Evolutionary conservation across 2,329 filamentous ascomycete species (phyloP).

Genomic region (Apiospora aurea): DNA sequence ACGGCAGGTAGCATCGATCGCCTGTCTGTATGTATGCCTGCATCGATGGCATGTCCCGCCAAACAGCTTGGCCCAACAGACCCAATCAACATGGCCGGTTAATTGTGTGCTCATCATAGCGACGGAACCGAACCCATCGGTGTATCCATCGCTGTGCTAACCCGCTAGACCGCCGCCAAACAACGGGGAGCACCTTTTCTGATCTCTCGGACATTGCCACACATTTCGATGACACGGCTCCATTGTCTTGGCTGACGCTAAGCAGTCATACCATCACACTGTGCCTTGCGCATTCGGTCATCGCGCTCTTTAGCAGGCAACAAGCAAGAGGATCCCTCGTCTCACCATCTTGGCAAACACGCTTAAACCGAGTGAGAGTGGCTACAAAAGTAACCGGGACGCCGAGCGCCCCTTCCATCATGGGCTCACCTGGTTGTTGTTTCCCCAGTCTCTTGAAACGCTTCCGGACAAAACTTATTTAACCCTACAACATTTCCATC

Average conservation of each 20-base stretch:
- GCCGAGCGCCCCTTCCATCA: not conserved
- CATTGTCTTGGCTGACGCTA: slow-evolving; percentile 15
- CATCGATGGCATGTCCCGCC: too few relatives aligned
- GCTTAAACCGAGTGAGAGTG: not conserved
- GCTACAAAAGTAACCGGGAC: not conserved
- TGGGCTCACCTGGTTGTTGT: not conserved
- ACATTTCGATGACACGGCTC: not conserved
- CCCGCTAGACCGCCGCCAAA: not conserved
- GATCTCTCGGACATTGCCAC: slow-evolving; percentile 1
- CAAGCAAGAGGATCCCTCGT: not conserved
- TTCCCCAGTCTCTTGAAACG: slow-evolving; percentile 4
- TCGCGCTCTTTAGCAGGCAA: not conserved
- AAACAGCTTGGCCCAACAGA: slow-evolving; percentile 1
- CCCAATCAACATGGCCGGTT: not conserved
- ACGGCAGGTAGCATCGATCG: not conserved
- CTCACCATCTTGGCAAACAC: slow-evolving; percentile 2
- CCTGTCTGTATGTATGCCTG: not conserved
- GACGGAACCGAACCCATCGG: not conserved
- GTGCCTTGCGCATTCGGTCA: slow-evolving; percentile 15
- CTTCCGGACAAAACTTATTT: slow-evolving; percentile 11
- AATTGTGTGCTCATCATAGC: slow-evolving; percentile 1
- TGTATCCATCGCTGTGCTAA: not conserved
- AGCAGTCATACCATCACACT: not conserved
- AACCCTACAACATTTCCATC: not conserved
- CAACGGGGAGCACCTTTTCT: not conserved